Base-by-base conservation (phyloP, 371 early-diverging fungal species). In the Mucor indicus region DNA sequence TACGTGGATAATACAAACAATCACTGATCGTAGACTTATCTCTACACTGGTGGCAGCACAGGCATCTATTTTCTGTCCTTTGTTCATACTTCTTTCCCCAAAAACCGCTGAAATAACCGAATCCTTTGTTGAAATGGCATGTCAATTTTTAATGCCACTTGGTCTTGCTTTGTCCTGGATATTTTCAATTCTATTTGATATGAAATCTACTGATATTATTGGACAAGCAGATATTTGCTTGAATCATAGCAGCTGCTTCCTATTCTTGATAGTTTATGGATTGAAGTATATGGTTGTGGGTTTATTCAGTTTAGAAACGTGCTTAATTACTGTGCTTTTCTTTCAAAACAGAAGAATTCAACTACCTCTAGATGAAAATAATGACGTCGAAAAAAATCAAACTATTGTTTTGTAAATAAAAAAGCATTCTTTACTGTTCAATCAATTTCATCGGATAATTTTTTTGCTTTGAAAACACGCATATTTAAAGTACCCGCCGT, bases 21-120 rank as follows among this genome's bases (percentile, higher is more conserved):
- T 71, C 2, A 57, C 64, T 38, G 75, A 75, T 29, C 49, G 71
- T 33, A 54, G 67, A n/a, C 42, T 75, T 17, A 75, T 75, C 16
- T 62, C 75, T 0, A 75, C 71, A 0, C 38, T 75, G 15, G 71
- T 75, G 8, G 68, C 75, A 9, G 60, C 69, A 12, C 75, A 70
- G 23, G 71, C 70, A 3, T 70, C 75, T 17, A 63, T 67, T 11
- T 45, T 75, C 25, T 75, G 71, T 27, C 67, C 71, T 11, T 35
- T 75, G 0, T 61, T 75, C 17, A 35, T 65, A 13, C 29, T 72
- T 10, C 15, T 60, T 1, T 41, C 25, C 10, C 37, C 46, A 16
- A 12, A 29, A 6, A 25, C 25, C 21, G 36, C 24, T 2, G n/a
- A 19, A 25, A 32, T 6, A 33, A 22, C 29, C 10, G n/a, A 33